Conservation (phyloP, 257 asterid species). For the Thymus mandschuricus region DNA sequence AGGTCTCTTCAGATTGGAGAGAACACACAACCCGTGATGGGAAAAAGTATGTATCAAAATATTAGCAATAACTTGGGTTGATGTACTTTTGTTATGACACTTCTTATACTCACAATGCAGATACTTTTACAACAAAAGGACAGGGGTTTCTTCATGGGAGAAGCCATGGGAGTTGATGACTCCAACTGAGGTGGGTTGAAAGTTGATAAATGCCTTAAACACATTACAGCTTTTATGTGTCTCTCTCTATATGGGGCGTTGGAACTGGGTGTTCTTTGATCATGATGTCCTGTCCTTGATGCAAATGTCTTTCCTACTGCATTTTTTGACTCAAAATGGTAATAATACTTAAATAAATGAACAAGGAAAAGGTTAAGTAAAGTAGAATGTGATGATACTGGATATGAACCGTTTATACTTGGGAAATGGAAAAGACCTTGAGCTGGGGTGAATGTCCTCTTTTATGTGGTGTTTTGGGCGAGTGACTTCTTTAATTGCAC, state of each 20-base stretch:
- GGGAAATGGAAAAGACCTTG: background rate
- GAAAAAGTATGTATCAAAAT: slow-evolving; percentile 56
- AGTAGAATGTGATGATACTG: background rate
- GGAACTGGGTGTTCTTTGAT: background rate
- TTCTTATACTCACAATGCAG: slow-evolving; percentile 45
- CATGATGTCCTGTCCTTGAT: background rate
- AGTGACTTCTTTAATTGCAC: background rate
- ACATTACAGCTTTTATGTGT: slow-evolving; percentile 21
- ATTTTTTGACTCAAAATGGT: background rate
- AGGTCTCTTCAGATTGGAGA: slow-evolving; percentile 60
- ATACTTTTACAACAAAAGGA: slow-evolving; percentile 75
- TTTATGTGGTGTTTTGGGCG: background rate
- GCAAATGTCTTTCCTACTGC: background rate
- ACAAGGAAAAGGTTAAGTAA: background rate
- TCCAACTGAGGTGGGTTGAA: slow-evolving; percentile 60
- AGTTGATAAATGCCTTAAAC: slow-evolving; percentile 8
- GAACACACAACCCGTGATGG: slow-evolving; percentile 71
- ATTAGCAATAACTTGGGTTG: background rate
- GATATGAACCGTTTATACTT: background rate
- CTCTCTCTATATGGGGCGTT: slow-evolving; percentile 5
- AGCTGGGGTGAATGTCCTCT: background rate
- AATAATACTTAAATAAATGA: background rate
- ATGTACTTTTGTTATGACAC: slow-evolving; percentile 16
- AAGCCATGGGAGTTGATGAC: slow-evolving; percentile 93
- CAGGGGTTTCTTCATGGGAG: slow-evolving; percentile 81